phyloP scores from a whole-genome alignment of 2,329 filamentous ascomycete genomes.

The Neofusicoccum laricinum region DNA sequence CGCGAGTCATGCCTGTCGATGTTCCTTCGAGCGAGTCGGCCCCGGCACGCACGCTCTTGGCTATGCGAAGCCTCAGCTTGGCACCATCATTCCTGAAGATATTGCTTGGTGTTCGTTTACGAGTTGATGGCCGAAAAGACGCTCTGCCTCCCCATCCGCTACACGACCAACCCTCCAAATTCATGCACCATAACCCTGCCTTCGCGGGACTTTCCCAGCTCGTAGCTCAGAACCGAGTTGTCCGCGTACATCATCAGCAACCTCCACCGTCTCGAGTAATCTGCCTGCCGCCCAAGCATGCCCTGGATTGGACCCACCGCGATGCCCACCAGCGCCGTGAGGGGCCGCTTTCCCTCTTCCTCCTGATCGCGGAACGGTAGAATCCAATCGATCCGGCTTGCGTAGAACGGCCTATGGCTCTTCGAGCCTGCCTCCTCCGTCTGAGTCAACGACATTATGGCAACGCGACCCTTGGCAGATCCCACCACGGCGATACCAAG shows the following conservation, averaged over 20 bases:
- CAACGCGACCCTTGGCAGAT: slow-evolving; percentile 64
- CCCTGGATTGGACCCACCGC: slow-evolving; percentile 64
- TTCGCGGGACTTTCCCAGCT: slow-evolving; percentile 45
- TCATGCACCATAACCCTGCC: neutral
- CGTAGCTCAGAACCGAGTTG: slow-evolving; percentile 68
- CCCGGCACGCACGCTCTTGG: neutral
- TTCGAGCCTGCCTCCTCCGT: neutral
- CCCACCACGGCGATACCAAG: slow-evolving; percentile 67
- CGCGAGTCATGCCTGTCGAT: neutral
- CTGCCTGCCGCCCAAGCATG: slow-evolving; percentile 24
- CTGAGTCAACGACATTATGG: slow-evolving; percentile 59
- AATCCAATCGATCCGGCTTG: slow-evolving; percentile 56
- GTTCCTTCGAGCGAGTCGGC: no score
- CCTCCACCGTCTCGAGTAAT: slow-evolving; percentile 53
- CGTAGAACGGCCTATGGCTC: slow-evolving; percentile 27
- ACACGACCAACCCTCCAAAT: slow-evolving; percentile 5
- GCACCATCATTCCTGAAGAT: neutral
- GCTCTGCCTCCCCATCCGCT: neutral
- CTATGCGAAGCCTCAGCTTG: neutral
- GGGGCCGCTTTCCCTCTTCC: slow-evolving; percentile 40
- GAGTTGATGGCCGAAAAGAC: neutral
- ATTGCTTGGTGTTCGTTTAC: no score
- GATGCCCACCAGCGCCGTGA: slow-evolving; percentile 61
- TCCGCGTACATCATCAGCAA: slow-evolving; percentile 71
- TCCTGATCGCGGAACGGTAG: slow-evolving; percentile 58